Base-by-base conservation (phyloP, 371 early-diverging fungal genomes). In the Apophysomyces variabilis region DNA sequence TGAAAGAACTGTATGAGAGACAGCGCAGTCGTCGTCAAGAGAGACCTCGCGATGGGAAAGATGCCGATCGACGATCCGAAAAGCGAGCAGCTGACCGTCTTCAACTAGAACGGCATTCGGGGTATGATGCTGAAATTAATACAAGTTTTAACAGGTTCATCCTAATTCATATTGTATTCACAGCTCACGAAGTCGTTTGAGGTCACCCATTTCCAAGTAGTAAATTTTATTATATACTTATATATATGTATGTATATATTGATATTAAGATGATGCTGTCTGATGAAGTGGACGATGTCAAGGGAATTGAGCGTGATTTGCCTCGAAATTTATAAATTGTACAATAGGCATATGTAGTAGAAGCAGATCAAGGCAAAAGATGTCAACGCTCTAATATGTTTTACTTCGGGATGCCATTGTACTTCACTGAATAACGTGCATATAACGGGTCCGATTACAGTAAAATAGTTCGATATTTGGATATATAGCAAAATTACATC, bases 1-100 rank as follows among this genome's bases (percentile, higher is more conserved):
- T 50, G 54, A 50, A 50, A 21, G 21, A 50, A 18, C 54, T 50
- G 16, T 50, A 50, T 21, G 54, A 50, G 21, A 16, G 54, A 11
- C 54, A 50, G 9, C 21, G 21, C 1, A 50, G 21, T 50, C n/a
- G 21, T 16, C 54, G 21, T 21, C 35, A 26, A 18, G 54, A 21
- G 9, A 16, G 35, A 4, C 21, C 9, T 21, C 21, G 21, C 21
- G 54, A 50, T 1, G 9, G 21, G 21, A 50, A 50, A 21, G 21
- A 11, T n/a, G 5, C 54, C 0, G 21, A 50, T 16, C 21, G 54
- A 21, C 21, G 46, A n/a, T 13, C 13, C 46, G 16, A 18, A 13
- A 18, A 13, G 16, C 46, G 13, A n/a, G 46, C 4, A 18, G n/a
- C 18, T 21, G 54, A 50, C 11, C 54, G 21, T 18, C n/a, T 50